Evolutionary conservation across 805 yeast species (phyloP).

Genomic region (Babjeviella inositovora): DNA sequence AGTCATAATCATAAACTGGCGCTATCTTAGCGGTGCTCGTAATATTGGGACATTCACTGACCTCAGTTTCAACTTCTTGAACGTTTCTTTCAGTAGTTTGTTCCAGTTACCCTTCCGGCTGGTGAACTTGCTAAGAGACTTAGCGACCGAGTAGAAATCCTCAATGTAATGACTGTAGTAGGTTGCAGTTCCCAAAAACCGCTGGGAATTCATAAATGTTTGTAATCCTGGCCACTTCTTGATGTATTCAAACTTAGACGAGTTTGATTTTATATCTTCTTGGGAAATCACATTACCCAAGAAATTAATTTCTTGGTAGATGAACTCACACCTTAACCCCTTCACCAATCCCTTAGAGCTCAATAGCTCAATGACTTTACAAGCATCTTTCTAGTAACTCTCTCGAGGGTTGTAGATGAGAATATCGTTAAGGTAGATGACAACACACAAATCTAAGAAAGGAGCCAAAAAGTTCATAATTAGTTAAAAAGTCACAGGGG

Average conservation of each 20-base stretch:
- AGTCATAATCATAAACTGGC: conserved; percentile 2
- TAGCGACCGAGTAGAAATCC: conserved; percentile 2
- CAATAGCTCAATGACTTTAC: conserved; percentile 1
- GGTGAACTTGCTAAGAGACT: conserved; percentile 1
- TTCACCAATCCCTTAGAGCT: no score
- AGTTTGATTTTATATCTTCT: conserved; percentile 2
- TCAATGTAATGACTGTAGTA: conserved; percentile 3
- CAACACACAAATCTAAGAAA: conserved; percentile 2
- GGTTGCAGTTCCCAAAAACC: conserved; percentile 3
- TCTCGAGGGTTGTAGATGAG: conserved; percentile 3
- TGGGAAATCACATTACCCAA: conserved; percentile 3
- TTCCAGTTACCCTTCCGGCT: no score
- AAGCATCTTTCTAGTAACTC: conserved; percentile 3
- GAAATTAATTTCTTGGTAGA: conserved; percentile 2
- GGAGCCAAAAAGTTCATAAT: conserved; percentile 2
- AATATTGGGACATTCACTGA: no score
- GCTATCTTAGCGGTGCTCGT: conserved; percentile 1
- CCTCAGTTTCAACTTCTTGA: no score
- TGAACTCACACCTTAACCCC: conserved; percentile 3
- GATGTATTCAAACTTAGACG: conserved; percentile 1
- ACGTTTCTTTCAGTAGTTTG: no score
- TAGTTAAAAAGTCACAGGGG: conserved; percentile 9
- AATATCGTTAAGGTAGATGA: conserved; percentile 7
- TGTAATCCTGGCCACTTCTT: conserved; percentile 2
- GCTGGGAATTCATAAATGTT: conserved; percentile 1